Percentiles rank a stretch among this genome's conserved stretches.
Evolutionary conservation across 352 stramenopile species (phyloP).

Genomic region (Thraustotheca clavata): DNA sequence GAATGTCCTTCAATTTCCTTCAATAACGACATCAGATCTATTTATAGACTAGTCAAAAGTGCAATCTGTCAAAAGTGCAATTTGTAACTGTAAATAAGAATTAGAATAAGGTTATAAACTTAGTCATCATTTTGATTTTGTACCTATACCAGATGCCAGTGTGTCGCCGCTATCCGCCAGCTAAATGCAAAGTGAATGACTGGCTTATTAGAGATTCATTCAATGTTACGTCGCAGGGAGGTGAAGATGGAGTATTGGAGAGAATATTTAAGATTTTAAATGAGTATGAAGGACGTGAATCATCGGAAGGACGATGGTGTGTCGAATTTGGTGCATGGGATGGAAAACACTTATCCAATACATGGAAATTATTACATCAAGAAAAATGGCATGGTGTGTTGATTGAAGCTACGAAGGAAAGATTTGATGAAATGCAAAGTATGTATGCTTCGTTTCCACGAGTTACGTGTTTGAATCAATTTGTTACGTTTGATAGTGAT

Average conservation of each 20-base stretch:
- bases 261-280: constrained; percentile 44
- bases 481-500: constrained; percentile 35
- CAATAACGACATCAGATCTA: too few species aligned
- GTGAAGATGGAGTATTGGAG: constrained; percentile 70
- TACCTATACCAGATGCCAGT: constrained; percentile 13
- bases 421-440: constrained; percentile 33
- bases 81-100: too few species aligned
- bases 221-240: constrained; percentile 59
- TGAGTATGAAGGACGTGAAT: not conserved
- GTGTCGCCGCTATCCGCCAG: constrained; percentile 14
- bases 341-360: constrained; percentile 71
- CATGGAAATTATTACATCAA: constrained; percentile 39
- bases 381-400: constrained; percentile 48
- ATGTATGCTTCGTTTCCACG: constrained; percentile 40
- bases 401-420: constrained; percentile 57
- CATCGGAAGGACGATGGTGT: constrained; percentile 31
- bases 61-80: too few species aligned
- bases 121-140: too few species aligned
- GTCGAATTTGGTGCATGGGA: constrained; percentile 83
- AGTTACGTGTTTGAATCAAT: constrained; percentile 36
- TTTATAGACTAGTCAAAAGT: too few species aligned
- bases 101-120: too few species aligned
- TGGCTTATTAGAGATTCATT: constrained; percentile 47
- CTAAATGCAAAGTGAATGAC: constrained; percentile 29
- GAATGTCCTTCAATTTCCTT: too few species aligned